These are phyloP conservation scores for Colletotrichum lini DNA, from an alignment of 2,329 filamentous ascomycete species.

Conservation along the genomic window DNA sequence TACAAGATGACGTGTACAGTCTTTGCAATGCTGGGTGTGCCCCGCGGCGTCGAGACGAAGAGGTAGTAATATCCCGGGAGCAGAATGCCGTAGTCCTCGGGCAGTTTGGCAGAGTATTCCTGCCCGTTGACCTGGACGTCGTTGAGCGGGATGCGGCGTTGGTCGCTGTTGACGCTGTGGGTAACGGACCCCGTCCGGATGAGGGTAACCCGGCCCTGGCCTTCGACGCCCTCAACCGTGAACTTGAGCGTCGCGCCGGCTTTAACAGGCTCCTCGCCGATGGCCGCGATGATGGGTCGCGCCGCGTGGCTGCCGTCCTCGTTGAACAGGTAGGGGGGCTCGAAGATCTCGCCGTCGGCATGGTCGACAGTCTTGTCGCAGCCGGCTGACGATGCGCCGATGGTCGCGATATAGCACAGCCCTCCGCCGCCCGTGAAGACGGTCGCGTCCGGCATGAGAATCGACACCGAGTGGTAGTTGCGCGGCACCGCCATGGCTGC, in stretches of 20 bases:
- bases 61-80: constrained; percentile 69
- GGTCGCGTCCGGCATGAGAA: constrained; percentile 65
- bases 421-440: constrained; percentile 68
- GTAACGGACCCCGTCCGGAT: constrained; percentile 66
- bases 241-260: constrained; percentile 45
- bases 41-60: constrained; percentile 62
- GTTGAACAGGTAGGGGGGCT: constrained; percentile 69
- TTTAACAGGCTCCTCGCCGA: constrained; percentile 47
- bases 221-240: constrained; percentile 52
- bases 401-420: constrained; percentile 57
- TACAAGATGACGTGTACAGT: constrained; percentile 52
- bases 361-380: constrained; percentile 63
- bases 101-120: constrained; percentile 58
- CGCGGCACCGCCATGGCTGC: constrained; percentile 57
- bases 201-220: constrained; percentile 54
- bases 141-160: constrained; percentile 65
- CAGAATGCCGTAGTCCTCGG: constrained; percentile 62
- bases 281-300: constrained; percentile 58
- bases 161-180: constrained; percentile 71
- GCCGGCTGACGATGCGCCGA: constrained; percentile 47
- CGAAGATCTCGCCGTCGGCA: constrained; percentile 68
- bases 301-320: constrained; percentile 55
- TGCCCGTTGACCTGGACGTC: constrained; percentile 46
- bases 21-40: constrained; percentile 62
- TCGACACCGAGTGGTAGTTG: constrained; percentile 64